Evolutionary conservation across 2,329 filamentous ascomycete species (phyloP).

Genomic region (Colletotrichum sp.): DNA sequence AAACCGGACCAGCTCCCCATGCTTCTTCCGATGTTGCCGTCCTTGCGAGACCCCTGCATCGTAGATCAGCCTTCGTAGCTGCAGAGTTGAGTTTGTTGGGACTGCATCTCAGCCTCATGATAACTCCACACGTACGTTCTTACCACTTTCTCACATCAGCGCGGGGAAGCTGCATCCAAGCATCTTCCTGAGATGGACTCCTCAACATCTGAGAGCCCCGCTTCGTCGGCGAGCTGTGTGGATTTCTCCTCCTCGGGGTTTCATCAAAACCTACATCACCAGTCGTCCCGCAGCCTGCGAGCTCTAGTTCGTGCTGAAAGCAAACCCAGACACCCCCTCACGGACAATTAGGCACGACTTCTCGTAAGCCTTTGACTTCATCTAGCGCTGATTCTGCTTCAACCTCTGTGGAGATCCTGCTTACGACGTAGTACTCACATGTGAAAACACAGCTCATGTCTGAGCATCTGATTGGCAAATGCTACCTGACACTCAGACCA

Average conservation of each 20-base stretch:
- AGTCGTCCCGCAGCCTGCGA: background rate
- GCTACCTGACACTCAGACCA: background rate
- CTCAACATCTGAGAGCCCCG: constrained; percentile 8
- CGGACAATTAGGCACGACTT: background rate
- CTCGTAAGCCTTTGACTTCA: constrained; percentile 9
- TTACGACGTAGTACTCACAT: background rate
- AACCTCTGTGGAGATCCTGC: background rate
- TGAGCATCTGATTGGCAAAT: background rate
- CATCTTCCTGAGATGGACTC: constrained; percentile 1
- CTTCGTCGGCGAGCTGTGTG: background rate
- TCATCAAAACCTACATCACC: constrained; percentile 10
- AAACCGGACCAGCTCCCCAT: constrained; percentile 20
- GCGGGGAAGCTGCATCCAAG: background rate
- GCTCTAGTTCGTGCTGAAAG: background rate
- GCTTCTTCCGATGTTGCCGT: constrained; percentile 14
- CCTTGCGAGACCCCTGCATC: constrained; percentile 5
- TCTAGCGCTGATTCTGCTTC: constrained; percentile 6
- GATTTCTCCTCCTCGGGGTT: constrained; percentile 2
- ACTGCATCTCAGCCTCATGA: constrained; percentile 18
- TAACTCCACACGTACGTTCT: background rate
- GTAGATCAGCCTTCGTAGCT: constrained; percentile 6
- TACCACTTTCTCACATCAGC: background rate
- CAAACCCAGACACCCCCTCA: constrained; percentile 7
- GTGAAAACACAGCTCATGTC: background rate
- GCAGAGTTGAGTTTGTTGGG: constrained; percentile 21